Base-by-base conservation (phyloP, 441 rosid species). In the Sinapis alba region DNA sequence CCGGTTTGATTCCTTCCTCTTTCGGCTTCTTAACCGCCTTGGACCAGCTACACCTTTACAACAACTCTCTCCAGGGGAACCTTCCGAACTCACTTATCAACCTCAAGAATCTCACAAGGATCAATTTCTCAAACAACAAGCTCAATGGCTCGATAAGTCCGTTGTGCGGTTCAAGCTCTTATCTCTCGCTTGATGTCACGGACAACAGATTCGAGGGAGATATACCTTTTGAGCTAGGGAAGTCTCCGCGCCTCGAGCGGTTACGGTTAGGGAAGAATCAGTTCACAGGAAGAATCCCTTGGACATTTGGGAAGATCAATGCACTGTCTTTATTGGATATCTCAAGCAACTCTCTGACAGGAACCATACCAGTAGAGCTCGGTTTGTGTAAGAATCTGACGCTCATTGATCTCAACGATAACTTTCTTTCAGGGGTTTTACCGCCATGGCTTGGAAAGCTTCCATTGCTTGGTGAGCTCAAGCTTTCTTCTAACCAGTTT, bases 261-360 rank as follows among this genome's bases (percentile, higher is more conserved):
- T 51, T 51, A 51, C 10, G 58, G 58, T 51, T 51, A 51, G 58
- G 58, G 58, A 51, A 51, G 24, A 51, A 51, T 51, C 58, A 51
- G 13, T 51, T 51, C 24, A 51, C 26, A 19, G 58, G 58, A 51
- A 51, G 26, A 3, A 51, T 51, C 26, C 58, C 58, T 8, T 51
- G 58, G 58, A 51, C 58, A 1, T 51, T 51, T 19, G 58, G 58
- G 58, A 51, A 51, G 58, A 51, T 51, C 58, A 19, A 3, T 51
- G 8, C 8, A 3, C 58, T 51, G 24, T 51, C 26, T 51, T 2
- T 51, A 20, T 51, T 51, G 58, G 58, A 51, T 51, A 51, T 51
- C 58, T 51, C 58, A 51, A 8, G 12, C 26, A 51, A 19, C 13
- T 51, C 58, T 19, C 58, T 51, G 26, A 51, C 58, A 19, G 58